Conservation (phyloP, 148 eudicot genomes). For the Arctostaphylos glauca region DNA sequence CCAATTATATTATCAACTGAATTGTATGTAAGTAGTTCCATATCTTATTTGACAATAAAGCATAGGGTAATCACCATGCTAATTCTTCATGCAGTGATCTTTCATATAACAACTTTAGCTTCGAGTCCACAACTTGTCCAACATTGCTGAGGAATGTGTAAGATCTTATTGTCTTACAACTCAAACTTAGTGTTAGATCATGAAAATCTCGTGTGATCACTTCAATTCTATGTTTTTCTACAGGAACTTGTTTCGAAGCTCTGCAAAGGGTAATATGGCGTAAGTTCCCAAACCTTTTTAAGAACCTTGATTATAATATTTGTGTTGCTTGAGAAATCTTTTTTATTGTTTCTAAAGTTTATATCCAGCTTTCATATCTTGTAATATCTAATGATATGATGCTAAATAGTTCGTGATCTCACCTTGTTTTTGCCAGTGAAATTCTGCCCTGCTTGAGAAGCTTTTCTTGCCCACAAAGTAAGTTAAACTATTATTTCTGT, state of each 20-base stretch:
- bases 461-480: constrained; percentile 3
- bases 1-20: not conserved
- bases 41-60: not conserved
- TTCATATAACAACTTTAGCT: constrained; percentile 28
- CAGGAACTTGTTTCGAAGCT: constrained; percentile 31
- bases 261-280: constrained; percentile 10
- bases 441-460: constrained; percentile 19
- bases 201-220: not conserved
- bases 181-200: too few species aligned
- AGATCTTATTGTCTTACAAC: not conserved
- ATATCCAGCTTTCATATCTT: not conserved
- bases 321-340: not conserved
- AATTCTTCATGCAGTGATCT: constrained; percentile 26
- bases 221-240: not conserved
- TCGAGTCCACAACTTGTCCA: constrained; percentile 14
- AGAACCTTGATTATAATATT: not conserved
- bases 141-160: constrained; percentile 12
- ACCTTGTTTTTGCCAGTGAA: constrained; percentile 16
- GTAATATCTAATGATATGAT: not conserved
- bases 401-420: not conserved
- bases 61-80: not conserved
- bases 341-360: not conserved
- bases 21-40: not conserved
- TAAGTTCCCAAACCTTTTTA: constrained; percentile 13
- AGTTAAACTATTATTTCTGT: constrained; percentile 7